These are phyloP conservation scores for Hemerocallis citrina DNA, from an alignment of 106 monocot species.

Conservation along the genomic window DNA sequence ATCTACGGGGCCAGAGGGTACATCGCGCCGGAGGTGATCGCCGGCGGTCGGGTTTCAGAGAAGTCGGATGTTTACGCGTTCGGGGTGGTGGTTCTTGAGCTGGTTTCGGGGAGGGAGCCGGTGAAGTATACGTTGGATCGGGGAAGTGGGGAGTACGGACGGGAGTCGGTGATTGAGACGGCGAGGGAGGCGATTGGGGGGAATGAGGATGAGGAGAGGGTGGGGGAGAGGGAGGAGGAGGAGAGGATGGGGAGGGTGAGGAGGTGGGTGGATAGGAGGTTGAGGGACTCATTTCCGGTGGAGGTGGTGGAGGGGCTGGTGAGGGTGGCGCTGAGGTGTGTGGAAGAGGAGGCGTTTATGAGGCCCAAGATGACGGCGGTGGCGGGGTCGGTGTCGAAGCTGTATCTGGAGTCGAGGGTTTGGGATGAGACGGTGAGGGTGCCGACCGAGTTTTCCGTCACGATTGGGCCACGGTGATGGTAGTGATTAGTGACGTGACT, in stretches of 20 bases:
- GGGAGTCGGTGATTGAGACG: slow-evolving; percentile 50
- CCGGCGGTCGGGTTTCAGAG: slow-evolving; percentile 55
- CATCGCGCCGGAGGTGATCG: slow-evolving; percentile 74
- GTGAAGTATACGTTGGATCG: no score
- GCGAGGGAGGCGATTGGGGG: slow-evolving; percentile 43
- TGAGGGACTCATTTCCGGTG: slow-evolving; percentile 67
- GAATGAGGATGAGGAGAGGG: no score
- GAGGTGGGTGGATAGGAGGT: slow-evolving; percentile 47
- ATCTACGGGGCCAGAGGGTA: slow-evolving; percentile 50
- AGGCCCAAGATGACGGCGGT: slow-evolving; percentile 84
- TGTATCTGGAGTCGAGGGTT: no score
- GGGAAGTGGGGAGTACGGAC: slow-evolving; percentile 59
- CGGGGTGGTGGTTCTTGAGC: slow-evolving; percentile 65
- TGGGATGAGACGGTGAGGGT: no score
- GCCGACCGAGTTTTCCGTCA: no score
- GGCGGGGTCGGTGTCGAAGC: no score
- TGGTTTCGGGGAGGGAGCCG: slow-evolving; percentile 66
- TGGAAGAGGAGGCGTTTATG: slow-evolving; percentile 73
- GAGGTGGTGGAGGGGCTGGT: slow-evolving; percentile 82
- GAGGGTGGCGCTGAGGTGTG: slow-evolving; percentile 73
- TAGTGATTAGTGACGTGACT: no score
- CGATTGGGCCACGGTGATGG: no score
- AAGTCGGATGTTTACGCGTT: slow-evolving; percentile 78
- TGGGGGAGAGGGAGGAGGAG: no score
- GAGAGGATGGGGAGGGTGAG: slow-evolving; percentile 47